Conservation (phyloP, 345 rosid genomes). For the Viola odorata region DNA sequence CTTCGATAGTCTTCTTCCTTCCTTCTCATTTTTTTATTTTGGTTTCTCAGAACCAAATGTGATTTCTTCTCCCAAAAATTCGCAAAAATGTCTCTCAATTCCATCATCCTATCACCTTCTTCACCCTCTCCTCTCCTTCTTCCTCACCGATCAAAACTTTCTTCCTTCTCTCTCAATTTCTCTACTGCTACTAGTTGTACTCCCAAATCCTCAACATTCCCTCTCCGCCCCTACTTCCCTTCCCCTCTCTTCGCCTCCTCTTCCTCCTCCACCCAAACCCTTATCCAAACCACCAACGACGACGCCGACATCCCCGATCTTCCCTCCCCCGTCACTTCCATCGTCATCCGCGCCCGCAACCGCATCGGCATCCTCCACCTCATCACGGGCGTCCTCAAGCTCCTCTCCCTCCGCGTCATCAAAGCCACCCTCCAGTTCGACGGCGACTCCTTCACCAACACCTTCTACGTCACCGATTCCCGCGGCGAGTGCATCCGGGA, state of each 20-base stretch:
- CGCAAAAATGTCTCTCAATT: neutral
- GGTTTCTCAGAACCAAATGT: too few relatives aligned
- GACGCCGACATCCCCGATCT: neutral
- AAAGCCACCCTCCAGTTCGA: slow-evolving; percentile 25
- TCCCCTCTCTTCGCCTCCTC: neutral
- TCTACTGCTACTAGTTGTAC: neutral
- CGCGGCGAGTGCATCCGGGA: slow-evolving; percentile 30
- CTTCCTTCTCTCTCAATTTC: neutral
- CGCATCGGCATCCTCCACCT: slow-evolving; percentile 41
- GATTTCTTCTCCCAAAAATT: too few relatives aligned
- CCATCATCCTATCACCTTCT: neutral
- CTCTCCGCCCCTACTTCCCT: neutral
- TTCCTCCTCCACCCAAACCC: neutral
- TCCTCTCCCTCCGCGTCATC: slow-evolving; percentile 34
- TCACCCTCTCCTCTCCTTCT: neutral
- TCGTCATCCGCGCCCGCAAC: slow-evolving; percentile 37
- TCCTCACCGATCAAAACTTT: neutral
- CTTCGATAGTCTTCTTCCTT: too few relatives aligned
- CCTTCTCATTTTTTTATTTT: too few relatives aligned
- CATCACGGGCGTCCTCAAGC: slow-evolving; percentile 30
- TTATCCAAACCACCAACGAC: neutral
- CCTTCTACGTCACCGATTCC: slow-evolving; percentile 33
- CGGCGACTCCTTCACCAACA: slow-evolving; percentile 23
- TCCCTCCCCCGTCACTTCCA: slow-evolving; percentile 20
- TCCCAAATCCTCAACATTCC: neutral